Evolutionary conservation across 2,329 filamentous ascomycete species (phyloP), one percentile per base, ranked within the genome.

Genomic region (Fusarium sp.): DNA sequence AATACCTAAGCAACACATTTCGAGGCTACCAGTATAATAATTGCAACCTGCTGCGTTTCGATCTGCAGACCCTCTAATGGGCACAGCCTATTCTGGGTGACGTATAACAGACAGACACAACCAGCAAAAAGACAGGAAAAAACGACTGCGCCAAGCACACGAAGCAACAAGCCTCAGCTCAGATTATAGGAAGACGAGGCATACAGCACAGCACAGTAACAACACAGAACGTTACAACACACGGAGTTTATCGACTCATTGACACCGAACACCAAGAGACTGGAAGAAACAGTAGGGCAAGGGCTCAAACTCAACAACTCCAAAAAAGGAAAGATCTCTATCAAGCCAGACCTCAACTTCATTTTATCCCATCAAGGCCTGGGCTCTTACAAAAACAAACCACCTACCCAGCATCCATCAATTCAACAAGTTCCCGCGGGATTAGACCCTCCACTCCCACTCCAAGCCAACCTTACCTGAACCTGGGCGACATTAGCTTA

Each of bases 21-120:
- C 60, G 44, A 77, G 60, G 72, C 74, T 60, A 25, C 50, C 65
- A 56, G 64, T 75, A 73, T 75, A 78, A 69, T 76, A 75, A 77
- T 70, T 68, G 68, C 71, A 60, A 74, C 47, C 63, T 71, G 33
- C 65, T 71, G 73, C 63, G 65, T 67, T 65, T 60, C 30, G 63
- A 71, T 66, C 73, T 75, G 72, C 75, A 69, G 67, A 64, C 72
- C 72, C 59, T 69, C 59, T 69, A 63, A 67, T 66, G 58, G 49
- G 59, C 75, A 75, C 56, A 76, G 71, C 69, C 66, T 76, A 53
- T 69, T 43, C 52, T 64, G 30, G 49, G 75, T 77, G 75, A 77
- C 75, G 75, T 76, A 76, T 77, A 63, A 61, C 64, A 72, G 60
- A 64, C 64, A 67, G 52, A 73, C 64, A 64, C 71, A 62, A 68